Conservation (phyloP, 768 basidiomycete genomes). For the Auriscalpium microsporum region DNA sequence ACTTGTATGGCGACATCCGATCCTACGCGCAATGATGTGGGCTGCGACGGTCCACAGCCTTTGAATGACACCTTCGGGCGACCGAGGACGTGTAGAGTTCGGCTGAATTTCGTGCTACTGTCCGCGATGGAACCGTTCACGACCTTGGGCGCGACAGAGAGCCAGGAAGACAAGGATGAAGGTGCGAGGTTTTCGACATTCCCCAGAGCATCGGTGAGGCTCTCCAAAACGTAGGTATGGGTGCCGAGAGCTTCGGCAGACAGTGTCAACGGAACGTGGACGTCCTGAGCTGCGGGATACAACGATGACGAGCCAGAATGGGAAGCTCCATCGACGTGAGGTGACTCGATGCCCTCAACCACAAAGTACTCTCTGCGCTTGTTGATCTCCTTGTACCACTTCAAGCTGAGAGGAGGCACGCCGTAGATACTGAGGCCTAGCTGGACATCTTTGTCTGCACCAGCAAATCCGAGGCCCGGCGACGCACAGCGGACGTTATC, state of each 20-base stretch:
- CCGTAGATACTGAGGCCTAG: constrained; percentile 60
- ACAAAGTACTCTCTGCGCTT: constrained; percentile 61
- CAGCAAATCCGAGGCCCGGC: constrained; percentile 29
- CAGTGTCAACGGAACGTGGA: constrained; percentile 62
- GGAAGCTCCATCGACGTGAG: constrained; percentile 24
- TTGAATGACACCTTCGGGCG: constrained; percentile 68
- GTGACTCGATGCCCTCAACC: constrained; percentile 78
- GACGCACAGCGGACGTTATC: constrained; percentile 50
- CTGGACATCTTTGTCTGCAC: constrained; percentile 49
- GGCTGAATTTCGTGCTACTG: constrained; percentile 38
- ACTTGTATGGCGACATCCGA: constrained; percentile 52
- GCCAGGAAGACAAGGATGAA: constrained; percentile 1
- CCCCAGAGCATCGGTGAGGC: constrained; percentile 75
- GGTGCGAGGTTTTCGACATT: constrained; percentile 36
- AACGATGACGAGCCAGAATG: constrained; percentile 15
- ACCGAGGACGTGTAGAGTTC: constrained; percentile 62
- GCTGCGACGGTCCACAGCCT: constrained; percentile 61
- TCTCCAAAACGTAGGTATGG: constrained; percentile 69
- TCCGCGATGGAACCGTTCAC: constrained; percentile 18
- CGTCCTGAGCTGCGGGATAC: constrained; percentile 38
- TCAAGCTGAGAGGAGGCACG: constrained; percentile 68
- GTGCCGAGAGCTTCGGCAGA: constrained; percentile 55
- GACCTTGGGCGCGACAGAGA: neutral
- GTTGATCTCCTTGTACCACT: constrained; percentile 66
- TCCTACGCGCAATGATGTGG: constrained; percentile 64